Base-by-base conservation (phyloP, 2,329 filamentous ascomycete species). In the Paecilomyces variotii region DNA sequence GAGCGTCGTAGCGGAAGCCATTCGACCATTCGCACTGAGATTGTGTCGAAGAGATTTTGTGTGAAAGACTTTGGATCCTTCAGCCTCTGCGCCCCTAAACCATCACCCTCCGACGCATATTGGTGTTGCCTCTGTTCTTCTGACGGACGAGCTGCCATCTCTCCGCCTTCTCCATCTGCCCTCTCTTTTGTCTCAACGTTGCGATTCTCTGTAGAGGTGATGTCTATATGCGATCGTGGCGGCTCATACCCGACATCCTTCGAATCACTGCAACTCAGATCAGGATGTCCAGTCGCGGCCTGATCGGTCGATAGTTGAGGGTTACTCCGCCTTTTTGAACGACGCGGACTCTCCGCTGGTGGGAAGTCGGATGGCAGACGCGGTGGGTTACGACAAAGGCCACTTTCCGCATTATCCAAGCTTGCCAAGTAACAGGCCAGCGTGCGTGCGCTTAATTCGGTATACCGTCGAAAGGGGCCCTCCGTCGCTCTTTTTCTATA, bases 401-500 rank as follows among this genome's bases (percentile, higher is more conserved):
- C 84, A 59, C 77, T 80, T 62, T 90, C 86, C 0, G 91, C 85
- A 63, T 94, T 85, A 65, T 92, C 88, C 68, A 91, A 86, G 67
- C 87, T 89, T 9, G 91, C 90, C 55, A 96, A 80, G 67, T 89
- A 90, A 58, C 90, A 84, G 11, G 91, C 91, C 32, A 96, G 76
- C 1, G 89, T 90, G 66, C 90, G 84, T 7, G 91, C 91, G 67
- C 90, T 96, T 53, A 91, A 85, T 25, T 87, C 82, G 59, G 88
- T 96, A 67, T 92, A 94, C 67, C 87, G 83, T 61, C 90, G 86
- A 65, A 91, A 83, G 2, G 90, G 90, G 0, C 82, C 82, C 62
- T 84, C 84, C 34, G 84, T 82, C 49, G 87, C 76, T 63, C 88
- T 83, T 72, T 83, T 88, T 57, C 89, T 85, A 70, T 84, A 91